phyloP scores from a whole-genome alignment of 2,329 filamentous ascomycete species.

The Fusarium brevicatenulatum region DNA sequence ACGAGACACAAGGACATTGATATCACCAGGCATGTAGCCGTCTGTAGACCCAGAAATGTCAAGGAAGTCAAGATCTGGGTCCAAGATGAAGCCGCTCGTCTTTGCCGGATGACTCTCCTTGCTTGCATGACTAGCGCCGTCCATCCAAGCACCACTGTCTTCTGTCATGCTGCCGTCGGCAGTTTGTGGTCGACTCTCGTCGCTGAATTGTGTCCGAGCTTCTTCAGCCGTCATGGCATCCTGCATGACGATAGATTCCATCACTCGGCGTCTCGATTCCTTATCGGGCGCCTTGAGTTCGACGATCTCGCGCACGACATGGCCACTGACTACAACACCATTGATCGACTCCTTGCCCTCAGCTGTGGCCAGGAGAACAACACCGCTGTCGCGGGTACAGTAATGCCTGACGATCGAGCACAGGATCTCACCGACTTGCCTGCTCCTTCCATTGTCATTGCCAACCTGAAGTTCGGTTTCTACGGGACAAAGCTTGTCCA shows the following conservation, averaged over 20 bases:
- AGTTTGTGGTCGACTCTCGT: slow-evolving; percentile 66
- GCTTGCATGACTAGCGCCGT: slow-evolving; percentile 70
- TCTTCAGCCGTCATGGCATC: slow-evolving; percentile 56
- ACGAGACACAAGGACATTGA: slow-evolving; percentile 84
- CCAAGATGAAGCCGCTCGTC: slow-evolving; percentile 75
- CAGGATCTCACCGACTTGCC: slow-evolving; percentile 90
- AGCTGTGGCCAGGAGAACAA: slow-evolving; percentile 89
- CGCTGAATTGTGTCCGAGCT: slow-evolving; percentile 49
- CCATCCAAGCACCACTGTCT: slow-evolving; percentile 76
- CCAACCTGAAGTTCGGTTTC: slow-evolving; percentile 96
- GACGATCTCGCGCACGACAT: slow-evolving; percentile 91
- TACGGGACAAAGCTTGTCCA: slow-evolving; percentile 90
- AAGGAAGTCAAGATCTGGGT: slow-evolving; percentile 84
- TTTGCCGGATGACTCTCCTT: slow-evolving; percentile 48
- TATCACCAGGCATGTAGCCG: slow-evolving; percentile 96
- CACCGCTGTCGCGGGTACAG: slow-evolving; percentile 79
- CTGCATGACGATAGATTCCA: slow-evolving; percentile 79
- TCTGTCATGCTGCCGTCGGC: slow-evolving; percentile 66
- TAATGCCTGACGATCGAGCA: slow-evolving; percentile 86
- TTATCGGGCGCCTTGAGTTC: slow-evolving; percentile 92
- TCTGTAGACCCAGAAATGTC: slow-evolving; percentile 95
- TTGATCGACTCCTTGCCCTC: slow-evolving; percentile 94
- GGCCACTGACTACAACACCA: slow-evolving; percentile 87
- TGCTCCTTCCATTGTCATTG: slow-evolving; percentile 90
- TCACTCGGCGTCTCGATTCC: slow-evolving; percentile 82